Percentiles rank a stretch among this genome's conserved stretches.
Conservation (phyloP, 75 land plant species). For the Gnetum montanum region DNA sequence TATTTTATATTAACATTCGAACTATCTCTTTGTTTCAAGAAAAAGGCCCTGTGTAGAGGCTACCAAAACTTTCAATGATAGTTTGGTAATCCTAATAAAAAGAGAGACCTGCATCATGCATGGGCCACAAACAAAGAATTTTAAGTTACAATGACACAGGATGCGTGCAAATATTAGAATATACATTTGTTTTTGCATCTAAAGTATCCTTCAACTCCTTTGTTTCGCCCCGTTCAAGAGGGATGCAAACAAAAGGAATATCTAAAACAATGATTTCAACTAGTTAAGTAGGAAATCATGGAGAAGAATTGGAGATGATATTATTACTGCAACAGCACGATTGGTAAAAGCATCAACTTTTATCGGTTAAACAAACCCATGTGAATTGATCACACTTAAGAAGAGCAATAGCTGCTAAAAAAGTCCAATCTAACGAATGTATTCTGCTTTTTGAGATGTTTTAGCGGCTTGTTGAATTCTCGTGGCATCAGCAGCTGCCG, state of each 20-base stretch:
- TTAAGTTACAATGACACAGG: slow-evolving; percentile 5
- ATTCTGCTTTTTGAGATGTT: slow-evolving; percentile 56
- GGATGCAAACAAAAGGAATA: slow-evolving; percentile 8
- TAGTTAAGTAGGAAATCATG: not conserved
- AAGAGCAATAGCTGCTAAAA: slow-evolving; percentile 34
- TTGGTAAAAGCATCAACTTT: not conserved
- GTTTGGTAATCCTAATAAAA: too few relatives aligned
- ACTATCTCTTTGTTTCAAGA: too few relatives aligned
- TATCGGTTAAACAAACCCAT: not conserved
- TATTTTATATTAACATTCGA: too few relatives aligned
- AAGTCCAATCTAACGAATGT: slow-evolving; percentile 63
- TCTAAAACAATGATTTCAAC: slow-evolving; percentile 1
- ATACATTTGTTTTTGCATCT: slow-evolving; percentile 9
- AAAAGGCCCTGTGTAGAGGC: too few relatives aligned
- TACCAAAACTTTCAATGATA: too few relatives aligned
- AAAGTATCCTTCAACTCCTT: slow-evolving; percentile 2
- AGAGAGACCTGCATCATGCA: too few relatives aligned
- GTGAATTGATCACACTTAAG: slow-evolving; percentile 4
- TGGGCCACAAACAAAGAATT: slow-evolving; percentile 7
- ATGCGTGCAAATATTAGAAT: not conserved
- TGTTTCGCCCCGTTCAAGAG: not conserved
- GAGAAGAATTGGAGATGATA: not conserved
- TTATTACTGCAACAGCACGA: not conserved
- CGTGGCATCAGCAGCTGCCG: slow-evolving; percentile 69
- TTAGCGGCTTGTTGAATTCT: slow-evolving; percentile 56